Percentiles rank a stretch among this genome's conserved stretches.
These are phyloP conservation scores for Zygoascus bituminiphila DNA, from an alignment of 805 yeast species.

Conservation along the genomic window DNA sequence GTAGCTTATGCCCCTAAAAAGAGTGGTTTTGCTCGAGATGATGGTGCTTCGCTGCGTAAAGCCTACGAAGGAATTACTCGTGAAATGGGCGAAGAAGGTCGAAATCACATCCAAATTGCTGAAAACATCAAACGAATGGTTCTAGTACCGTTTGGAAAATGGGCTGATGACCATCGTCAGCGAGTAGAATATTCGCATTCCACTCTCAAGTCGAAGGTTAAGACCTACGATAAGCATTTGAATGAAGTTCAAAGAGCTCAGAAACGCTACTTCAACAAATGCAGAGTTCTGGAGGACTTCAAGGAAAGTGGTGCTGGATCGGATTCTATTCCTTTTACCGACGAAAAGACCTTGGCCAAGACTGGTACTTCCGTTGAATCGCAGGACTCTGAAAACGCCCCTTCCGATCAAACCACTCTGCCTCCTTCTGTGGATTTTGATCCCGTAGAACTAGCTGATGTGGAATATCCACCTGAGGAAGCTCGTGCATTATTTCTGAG, in stretches of 20 bases:
- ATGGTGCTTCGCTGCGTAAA: conserved; percentile 57
- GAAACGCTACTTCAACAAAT: conserved; percentile 67
- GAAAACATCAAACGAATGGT: conserved; percentile 52
- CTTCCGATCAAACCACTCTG: background rate
- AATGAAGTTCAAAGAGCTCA: conserved; percentile 48
- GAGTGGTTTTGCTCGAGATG: conserved; percentile 43
- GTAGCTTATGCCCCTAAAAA: conserved; percentile 31
- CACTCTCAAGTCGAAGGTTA: conserved; percentile 42
- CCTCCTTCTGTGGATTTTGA: background rate
- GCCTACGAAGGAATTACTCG: conserved; percentile 50
- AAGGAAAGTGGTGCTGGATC: conserved; percentile 40
- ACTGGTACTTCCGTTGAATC: background rate
- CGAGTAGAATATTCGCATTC: conserved; percentile 56
- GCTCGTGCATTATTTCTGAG: conserved; percentile 36
- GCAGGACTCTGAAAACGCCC: background rate
- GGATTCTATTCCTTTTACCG: background rate
- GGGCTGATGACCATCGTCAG: conserved; percentile 67
- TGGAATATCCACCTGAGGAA: conserved; percentile 31
- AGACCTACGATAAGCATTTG: conserved; percentile 41
- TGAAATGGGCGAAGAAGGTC: conserved; percentile 52
- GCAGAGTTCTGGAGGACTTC: conserved; percentile 63
- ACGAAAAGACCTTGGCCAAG: background rate
- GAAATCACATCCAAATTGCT: conserved; percentile 52
- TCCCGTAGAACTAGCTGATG: conserved; percentile 26
- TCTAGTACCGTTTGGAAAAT: conserved; percentile 58